A percentile compares a stretch with the other conserved stretches of the same genome.
phyloP scores from a whole-genome alignment of 257 asterid genomes.

The Penstemon eatonii region DNA sequence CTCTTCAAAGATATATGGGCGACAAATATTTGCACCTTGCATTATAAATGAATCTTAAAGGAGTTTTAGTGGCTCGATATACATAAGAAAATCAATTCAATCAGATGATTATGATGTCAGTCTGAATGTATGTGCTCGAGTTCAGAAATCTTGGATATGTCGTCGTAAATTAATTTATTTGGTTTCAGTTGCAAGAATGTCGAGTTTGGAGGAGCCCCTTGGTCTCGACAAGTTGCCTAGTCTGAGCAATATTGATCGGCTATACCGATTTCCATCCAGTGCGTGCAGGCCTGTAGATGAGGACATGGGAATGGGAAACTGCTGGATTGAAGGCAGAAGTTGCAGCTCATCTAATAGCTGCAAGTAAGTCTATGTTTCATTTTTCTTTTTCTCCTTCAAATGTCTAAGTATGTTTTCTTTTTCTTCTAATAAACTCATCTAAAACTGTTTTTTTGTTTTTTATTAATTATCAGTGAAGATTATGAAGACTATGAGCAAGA shows the following conservation, averaged over 20 bases:
- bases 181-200: conserved; percentile 56
- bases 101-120: neutral
- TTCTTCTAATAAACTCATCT: conserved; percentile 11
- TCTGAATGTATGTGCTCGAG: neutral
- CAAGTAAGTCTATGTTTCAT: conserved; percentile 47
- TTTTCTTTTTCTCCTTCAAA: neutral
- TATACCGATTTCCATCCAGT: conserved; percentile 60
- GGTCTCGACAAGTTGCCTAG: conserved; percentile 84
- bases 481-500: conserved; percentile 57
- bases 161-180: conserved; percentile 16
- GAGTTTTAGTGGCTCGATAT: neutral
- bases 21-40: neutral
- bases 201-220: conserved; percentile 95
- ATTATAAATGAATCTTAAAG: neutral
- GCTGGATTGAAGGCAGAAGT: conserved; percentile 87
- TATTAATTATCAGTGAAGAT: conserved; percentile 65
- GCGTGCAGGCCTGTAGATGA: conserved; percentile 78
- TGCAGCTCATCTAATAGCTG: conserved; percentile 89
- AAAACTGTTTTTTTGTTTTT: conserved; percentile 9
- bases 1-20: neutral
- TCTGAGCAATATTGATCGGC: conserved; percentile 70
- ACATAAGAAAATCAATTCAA: neutral
- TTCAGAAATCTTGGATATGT: conserved; percentile 4
- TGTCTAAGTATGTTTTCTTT: neutral
- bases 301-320: conserved; percentile 69